Conservation (phyloP, 805 yeast genomes). For the Zygosaccharomyces pseudorouxii region DNA sequence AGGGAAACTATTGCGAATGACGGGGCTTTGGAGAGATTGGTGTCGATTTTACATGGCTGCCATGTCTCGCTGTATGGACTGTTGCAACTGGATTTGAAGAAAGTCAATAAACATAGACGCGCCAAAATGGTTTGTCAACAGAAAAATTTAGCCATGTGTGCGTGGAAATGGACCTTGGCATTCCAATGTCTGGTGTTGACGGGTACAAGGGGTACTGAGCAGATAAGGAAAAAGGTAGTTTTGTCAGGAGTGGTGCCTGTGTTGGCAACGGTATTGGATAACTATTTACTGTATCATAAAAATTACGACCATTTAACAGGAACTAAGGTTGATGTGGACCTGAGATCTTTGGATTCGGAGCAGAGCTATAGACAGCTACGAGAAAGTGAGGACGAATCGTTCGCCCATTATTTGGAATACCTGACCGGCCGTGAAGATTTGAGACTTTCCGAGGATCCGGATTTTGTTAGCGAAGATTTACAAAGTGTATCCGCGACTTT, state of each 20-base stretch:
- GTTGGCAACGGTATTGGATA: constrained; percentile 86
- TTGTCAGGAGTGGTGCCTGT: constrained; percentile 90
- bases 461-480: constrained; percentile 14
- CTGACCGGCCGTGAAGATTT: constrained; percentile 19
- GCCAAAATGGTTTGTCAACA: constrained; percentile 31
- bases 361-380: constrained; percentile 17
- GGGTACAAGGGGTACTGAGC: constrained; percentile 90
- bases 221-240: constrained; percentile 77
- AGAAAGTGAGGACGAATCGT: constrained; percentile 18
- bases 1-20: constrained; percentile 84
- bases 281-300: constrained; percentile 50
- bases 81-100: constrained; percentile 19
- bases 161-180: constrained; percentile 97
- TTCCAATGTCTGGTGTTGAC: constrained; percentile 87
- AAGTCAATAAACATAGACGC: constrained; percentile 14
- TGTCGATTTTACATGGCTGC: constrained; percentile 81
- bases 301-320: constrained; percentile 33
- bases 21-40: constrained; percentile 88
- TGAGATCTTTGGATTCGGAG: constrained; percentile 17
- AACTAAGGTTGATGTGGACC: constrained; percentile 14
- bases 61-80: constrained; percentile 35
- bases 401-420: constrained; percentile 18
- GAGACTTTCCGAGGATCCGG: constrained; percentile 13
- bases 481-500: constrained; percentile 13
- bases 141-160: constrained; percentile 50